Conservation (phyloP, 495 filamentous ascomycete species). For the Symbiotaphrina buchneri region DNA sequence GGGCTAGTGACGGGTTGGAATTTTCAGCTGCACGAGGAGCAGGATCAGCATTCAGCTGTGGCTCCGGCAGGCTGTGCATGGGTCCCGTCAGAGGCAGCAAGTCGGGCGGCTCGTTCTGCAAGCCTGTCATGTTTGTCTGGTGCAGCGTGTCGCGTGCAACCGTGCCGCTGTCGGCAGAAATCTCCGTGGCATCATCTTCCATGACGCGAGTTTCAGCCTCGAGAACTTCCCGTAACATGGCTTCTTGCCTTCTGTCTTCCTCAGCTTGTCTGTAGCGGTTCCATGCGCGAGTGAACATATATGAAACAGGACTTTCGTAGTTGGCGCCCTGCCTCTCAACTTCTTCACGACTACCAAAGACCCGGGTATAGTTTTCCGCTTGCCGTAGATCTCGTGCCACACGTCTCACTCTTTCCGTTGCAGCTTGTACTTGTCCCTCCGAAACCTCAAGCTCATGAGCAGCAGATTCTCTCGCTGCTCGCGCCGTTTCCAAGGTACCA, state of each 20-base stretch:
- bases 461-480: constrained; percentile 5
- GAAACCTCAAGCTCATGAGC: constrained; percentile 8
- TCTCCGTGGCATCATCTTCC: constrained; percentile 2
- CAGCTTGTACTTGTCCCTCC: constrained; percentile 7
- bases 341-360: constrained; percentile 18
- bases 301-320: constrained; percentile 16
- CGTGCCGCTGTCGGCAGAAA: too few species aligned
- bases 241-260: constrained; percentile 9
- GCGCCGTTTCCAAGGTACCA: constrained; percentile 6
- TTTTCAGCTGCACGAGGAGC: too few species aligned
- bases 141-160: too few species aligned
- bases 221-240: constrained; percentile 8
- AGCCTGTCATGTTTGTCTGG: too few species aligned
- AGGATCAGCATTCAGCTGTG: too few species aligned
- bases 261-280: constrained; percentile 14
- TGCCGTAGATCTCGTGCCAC: constrained; percentile 10
- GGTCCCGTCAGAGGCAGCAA: too few species aligned
- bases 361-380: constrained; percentile 11
- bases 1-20: too few species aligned
- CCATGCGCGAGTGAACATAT: constrained; percentile 14
- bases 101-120: too few species aligned
- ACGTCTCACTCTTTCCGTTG: constrained; percentile 7
- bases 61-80: too few species aligned
- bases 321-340: constrained; percentile 13
- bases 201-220: constrained; percentile 6